These are phyloP conservation scores for Coemansia sp. DNA, from an alignment of 192 early-diverging fungal species.

Conservation along the genomic window DNA sequence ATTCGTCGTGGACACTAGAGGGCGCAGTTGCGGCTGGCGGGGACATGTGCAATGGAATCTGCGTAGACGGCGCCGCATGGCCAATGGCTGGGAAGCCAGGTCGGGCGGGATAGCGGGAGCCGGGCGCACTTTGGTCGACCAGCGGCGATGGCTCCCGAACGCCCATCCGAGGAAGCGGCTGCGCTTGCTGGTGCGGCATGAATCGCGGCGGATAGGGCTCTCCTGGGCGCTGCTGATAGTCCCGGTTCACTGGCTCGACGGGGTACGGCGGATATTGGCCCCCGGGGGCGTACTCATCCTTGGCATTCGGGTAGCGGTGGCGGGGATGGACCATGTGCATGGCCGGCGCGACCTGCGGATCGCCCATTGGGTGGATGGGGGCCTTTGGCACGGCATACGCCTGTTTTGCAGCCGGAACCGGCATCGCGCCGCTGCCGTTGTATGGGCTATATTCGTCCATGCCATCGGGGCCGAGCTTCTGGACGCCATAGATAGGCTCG, in stretches of 20 bases:
- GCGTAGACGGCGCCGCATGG: constrained; percentile 1
- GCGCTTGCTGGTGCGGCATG: background rate
- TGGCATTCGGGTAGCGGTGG: constrained; percentile 3
- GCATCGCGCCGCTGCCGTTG: background rate
- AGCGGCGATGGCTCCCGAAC: constrained; percentile 4
- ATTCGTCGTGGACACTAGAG: background rate
- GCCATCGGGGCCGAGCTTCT: background rate
- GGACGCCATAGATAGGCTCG: constrained; percentile 45
- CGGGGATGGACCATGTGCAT: constrained; percentile 2
- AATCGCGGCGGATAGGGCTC: background rate
- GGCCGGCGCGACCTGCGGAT: background rate
- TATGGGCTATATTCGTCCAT: constrained; percentile 2
- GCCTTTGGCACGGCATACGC: background rate
- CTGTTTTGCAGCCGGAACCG: background rate
- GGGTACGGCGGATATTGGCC: background rate
- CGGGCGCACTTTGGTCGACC: background rate
- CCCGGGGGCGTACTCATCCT: background rate
- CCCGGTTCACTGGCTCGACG: background rate
- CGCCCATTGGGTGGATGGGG: background rate
- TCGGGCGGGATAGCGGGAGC: background rate
- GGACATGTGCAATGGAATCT: constrained; percentile 6
- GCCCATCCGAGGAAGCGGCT: background rate
- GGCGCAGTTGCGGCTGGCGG: background rate
- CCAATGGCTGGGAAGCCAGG: constrained; percentile 1
- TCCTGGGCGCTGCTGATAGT: constrained; percentile 1